Base-by-base conservation (phyloP, 768 basidiomycete species). In the Panaeolus cyanescens region DNA sequence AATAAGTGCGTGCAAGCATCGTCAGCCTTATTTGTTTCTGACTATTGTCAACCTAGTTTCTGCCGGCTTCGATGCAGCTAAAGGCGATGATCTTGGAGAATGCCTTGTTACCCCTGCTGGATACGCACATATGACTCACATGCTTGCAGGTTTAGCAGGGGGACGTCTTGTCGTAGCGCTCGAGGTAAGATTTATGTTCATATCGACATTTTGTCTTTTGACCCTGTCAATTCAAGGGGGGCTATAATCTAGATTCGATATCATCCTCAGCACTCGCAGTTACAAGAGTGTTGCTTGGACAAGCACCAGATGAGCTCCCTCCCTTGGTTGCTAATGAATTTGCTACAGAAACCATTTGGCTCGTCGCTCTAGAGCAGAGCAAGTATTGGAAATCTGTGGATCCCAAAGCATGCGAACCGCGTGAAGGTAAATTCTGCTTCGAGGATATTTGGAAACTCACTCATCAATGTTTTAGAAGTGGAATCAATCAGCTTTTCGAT, bases 111-210 rank as follows among this genome's bases (percentile, higher is more conserved):
- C 92, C 4, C 97, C 97, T 0, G 84, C 88, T 17, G 97, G 96
- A 4, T 99, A 95, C 72, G 95, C 95, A 0, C 97, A 99, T 68
- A 99, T 99, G 96, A 97, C 97, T 5, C 92, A 98, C 70, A 96
- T 99, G 94, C 81, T 99, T 8, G 85, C 88, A 37, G 87, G 90
- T 20, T 80, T 99, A 17, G 96, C 96, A 22, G 85, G 86, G 7
- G 97, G 97, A 2, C 91, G 88, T 67, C 68, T 99, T 15, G 93
- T 96, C 10, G 94, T 96, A 31, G 96, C 95, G 1, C 84, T 99
- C 39, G 97, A 99, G 85, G 96, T 96, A 59, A 54, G 78, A 60
- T 30, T 33, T 31, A n/a, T 54, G 42, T n/a, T 32, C 20, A 1
- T 22, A 13, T 55, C 54, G 17, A 42, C 15, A 19, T 33, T 22